Percentiles rank a stretch among this genome's conserved stretches.
Conservation (phyloP, 805 yeast species). For the Metschnikowia santaceciliae region DNA sequence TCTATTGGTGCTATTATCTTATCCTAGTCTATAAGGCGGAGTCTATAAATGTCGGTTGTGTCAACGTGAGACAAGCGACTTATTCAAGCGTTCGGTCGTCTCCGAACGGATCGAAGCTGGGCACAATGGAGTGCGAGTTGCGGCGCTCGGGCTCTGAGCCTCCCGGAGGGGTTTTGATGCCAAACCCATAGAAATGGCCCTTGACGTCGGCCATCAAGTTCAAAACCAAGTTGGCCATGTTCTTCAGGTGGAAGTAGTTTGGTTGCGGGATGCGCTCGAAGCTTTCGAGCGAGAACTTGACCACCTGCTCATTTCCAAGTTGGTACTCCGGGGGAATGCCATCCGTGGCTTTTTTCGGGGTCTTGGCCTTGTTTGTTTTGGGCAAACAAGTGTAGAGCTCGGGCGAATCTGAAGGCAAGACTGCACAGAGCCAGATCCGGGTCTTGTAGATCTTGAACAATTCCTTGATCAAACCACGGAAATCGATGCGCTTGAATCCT, state of each 20-base stretch:
- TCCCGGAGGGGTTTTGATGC: conserved; percentile 6
- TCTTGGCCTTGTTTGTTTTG: conserved; percentile 4
- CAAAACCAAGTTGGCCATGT: conserved; percentile 44
- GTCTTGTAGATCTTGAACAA: conserved; percentile 44
- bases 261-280: conserved; percentile 39
- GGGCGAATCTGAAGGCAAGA: conserved; percentile 38
- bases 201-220: conserved; percentile 41
- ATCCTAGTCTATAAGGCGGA: neutral
- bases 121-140: conserved; percentile 11
- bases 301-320: conserved; percentile 35
- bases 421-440: conserved; percentile 47
- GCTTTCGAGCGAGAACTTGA: conserved; percentile 43
- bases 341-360: conserved; percentile 1
- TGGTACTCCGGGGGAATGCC: conserved; percentile 37
- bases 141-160: conserved; percentile 6
- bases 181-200: conserved; percentile 42
- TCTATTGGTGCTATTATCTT: too few species aligned
- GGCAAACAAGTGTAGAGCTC: conserved; percentile 21
- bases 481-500: conserved; percentile 43
- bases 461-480: conserved; percentile 41
- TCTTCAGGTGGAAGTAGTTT: conserved; percentile 50
- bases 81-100: conserved; percentile 3
- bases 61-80: neutral
- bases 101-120: conserved; percentile 16
- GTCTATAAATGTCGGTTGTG: neutral